phyloP scores from a whole-genome alignment of 768 basidiomycete genomes.

The Hygrocybe punicea region DNA sequence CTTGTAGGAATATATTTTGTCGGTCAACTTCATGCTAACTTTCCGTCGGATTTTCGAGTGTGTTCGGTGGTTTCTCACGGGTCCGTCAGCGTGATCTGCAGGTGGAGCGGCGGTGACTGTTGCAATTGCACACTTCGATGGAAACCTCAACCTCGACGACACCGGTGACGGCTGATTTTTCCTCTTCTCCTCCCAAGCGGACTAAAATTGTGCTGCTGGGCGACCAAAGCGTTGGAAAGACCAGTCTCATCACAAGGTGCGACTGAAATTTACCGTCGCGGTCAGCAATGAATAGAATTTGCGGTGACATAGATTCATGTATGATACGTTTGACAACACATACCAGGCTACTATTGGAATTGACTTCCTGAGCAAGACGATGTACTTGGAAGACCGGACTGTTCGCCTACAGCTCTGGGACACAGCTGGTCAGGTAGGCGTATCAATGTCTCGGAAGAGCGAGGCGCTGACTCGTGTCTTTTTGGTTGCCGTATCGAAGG shows the following conservation, averaged over 20 bases:
- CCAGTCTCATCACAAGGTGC: conserved; percentile 93
- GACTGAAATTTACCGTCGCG: conserved; percentile 20
- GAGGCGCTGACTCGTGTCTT: conserved; percentile 2
- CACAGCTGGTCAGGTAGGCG: conserved; percentile 85
- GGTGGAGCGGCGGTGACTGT: too few relatives aligned
- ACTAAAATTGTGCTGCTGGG: conserved; percentile 96
- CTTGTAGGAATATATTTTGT: conserved; percentile 54
- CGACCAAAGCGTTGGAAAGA: conserved; percentile 98
- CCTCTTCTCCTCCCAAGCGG: conserved; percentile 85
- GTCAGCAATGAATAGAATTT: neutral
- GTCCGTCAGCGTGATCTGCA: neutral
- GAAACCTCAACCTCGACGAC: conserved; percentile 54
- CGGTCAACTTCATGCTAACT: conserved; percentile 62
- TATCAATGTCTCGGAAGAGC: neutral
- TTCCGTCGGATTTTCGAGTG: too few relatives aligned
- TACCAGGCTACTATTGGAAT: conserved; percentile 98
- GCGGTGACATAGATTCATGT: conserved; percentile 75
- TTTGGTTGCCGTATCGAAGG: conserved; percentile 44
- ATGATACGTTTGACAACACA: conserved; percentile 99
- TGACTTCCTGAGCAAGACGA: conserved; percentile 99
- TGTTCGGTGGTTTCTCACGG: neutral
- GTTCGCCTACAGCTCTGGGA: conserved; percentile 98
- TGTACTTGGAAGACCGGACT: conserved; percentile 98
- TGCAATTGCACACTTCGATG: too few relatives aligned
- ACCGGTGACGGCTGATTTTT: conserved; percentile 78